Evolutionary conservation across 2,329 filamentous ascomycete genomes (phyloP).

Genomic region (Huntiella omanensis): DNA sequence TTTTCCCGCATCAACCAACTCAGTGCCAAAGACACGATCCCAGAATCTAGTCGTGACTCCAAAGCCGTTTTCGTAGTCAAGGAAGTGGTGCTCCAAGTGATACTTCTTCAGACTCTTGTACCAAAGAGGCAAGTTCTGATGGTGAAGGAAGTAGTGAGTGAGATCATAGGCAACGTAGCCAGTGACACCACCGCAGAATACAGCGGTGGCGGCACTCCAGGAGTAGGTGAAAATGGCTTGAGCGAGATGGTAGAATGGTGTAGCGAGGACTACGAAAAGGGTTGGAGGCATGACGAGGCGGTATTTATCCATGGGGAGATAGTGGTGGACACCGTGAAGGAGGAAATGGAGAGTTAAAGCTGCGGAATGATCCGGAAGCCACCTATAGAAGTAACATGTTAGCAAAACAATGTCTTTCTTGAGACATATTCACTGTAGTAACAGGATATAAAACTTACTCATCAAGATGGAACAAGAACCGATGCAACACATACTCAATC

Average conservation of each 20-base stretch:
- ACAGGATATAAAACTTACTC: constrained; percentile 36
- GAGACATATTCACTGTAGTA: background rate
- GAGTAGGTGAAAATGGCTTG: constrained; percentile 66
- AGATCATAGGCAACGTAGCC: constrained; percentile 93
- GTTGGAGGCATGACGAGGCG: constrained; percentile 93
- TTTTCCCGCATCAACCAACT: constrained; percentile 28
- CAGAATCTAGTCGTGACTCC: constrained; percentile 94
- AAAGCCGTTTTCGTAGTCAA: constrained; percentile 94
- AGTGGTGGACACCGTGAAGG: constrained; percentile 93
- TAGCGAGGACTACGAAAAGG: constrained; percentile 64
- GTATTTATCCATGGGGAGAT: constrained; percentile 97
- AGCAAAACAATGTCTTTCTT: constrained; percentile 14
- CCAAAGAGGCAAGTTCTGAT: constrained; percentile 75
- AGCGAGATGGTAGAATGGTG: constrained; percentile 83
- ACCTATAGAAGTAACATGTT: constrained; percentile 30
- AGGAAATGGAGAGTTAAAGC: constrained; percentile 76
- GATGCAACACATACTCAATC: constrained; percentile 73
- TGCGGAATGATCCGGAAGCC: constrained; percentile 80
- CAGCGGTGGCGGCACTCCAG: constrained; percentile 62
- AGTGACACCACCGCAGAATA: constrained; percentile 80
- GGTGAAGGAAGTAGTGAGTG: constrained; percentile 97
- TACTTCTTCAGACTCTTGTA: constrained; percentile 93
- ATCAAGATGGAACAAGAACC: constrained; percentile 88
- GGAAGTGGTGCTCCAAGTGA: constrained; percentile 91
- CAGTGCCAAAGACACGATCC: constrained; percentile 82